Conservation (phyloP, 164 flowering plant genomes). For the Euptelea pleiosperma region DNA sequence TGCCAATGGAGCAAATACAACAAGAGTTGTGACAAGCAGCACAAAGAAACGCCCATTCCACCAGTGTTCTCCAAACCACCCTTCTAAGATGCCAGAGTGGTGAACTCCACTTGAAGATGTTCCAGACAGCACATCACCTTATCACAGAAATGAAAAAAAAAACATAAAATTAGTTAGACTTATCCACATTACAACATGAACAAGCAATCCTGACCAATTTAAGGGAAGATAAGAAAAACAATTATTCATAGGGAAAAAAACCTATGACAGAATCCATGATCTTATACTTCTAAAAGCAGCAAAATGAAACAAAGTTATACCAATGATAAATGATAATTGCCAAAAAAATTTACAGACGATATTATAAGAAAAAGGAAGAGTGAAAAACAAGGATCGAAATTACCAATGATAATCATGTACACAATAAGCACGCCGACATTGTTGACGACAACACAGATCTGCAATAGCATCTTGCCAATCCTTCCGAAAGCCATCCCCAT, state of each 20-base stretch:
- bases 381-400: not conserved
- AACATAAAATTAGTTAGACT: not conserved
- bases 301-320: not conserved
- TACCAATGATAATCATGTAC: conserved; percentile 93
- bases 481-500: conserved; percentile 93
- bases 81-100: conserved; percentile 83
- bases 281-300: too few species aligned
- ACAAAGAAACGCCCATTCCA: conserved; percentile 81
- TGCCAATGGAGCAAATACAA: conserved; percentile 69
- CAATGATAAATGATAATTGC: too few species aligned
- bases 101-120: conserved; percentile 73
- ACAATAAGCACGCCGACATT: conserved; percentile 88
- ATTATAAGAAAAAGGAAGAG: too few species aligned
- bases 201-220: too few species aligned
- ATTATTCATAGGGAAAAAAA: not conserved
- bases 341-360: too few species aligned
- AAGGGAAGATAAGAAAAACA: not conserved
- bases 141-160: not conserved
- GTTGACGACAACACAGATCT: conserved; percentile 66
- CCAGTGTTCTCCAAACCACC: conserved; percentile 93
- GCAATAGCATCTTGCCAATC: conserved; percentile 64
- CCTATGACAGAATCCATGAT: conserved; percentile 2
- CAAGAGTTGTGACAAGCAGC: conserved; percentile 63
- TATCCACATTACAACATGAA: too few species aligned
- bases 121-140: conserved; percentile 94